These are phyloP conservation scores for Penicillium paradoxum DNA, from an alignment of 495 filamentous ascomycete species.

Conservation along the genomic window DNA sequence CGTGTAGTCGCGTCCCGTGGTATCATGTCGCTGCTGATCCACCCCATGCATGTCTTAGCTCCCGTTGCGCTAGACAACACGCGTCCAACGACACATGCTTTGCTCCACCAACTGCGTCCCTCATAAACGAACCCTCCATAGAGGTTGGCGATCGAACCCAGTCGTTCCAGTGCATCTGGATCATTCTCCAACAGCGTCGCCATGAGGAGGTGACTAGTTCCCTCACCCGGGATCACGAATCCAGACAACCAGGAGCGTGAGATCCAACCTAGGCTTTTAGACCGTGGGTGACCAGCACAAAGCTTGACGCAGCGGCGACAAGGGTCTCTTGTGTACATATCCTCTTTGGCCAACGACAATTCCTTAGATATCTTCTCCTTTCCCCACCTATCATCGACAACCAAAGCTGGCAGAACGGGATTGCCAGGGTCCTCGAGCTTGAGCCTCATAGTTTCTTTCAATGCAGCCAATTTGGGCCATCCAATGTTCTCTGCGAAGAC, in stretches of 20 bases:
- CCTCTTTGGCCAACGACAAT: conserved; percentile 12
- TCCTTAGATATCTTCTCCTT: background rate
- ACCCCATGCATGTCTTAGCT: conserved; percentile 72
- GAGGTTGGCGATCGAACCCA: conserved; percentile 67
- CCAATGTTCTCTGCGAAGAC: conserved; percentile 47
- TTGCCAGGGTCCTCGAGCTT: conserved; percentile 11
- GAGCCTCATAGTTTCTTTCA: conserved; percentile 24
- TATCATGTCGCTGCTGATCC: conserved; percentile 58
- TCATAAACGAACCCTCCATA: conserved; percentile 73
- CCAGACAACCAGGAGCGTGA: conserved; percentile 75
- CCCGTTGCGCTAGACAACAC: conserved; percentile 63
- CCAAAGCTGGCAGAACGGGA: conserved; percentile 4
- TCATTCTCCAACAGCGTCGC: conserved; percentile 75
- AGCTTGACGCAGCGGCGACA: conserved; percentile 30
- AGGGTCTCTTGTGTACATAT: conserved; percentile 30
- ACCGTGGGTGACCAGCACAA: conserved; percentile 15
- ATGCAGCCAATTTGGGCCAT: conserved; percentile 42
- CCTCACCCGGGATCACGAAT: conserved; percentile 71
- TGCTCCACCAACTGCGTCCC: conserved; percentile 78
- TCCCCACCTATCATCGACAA: background rate
- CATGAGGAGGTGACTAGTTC: conserved; percentile 70
- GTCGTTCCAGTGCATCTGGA: conserved; percentile 52
- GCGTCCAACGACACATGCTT: conserved; percentile 67
- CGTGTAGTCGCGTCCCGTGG: conserved; percentile 32
- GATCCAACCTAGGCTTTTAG: conserved; percentile 61